Evolutionary conservation across 805 yeast species (phyloP).

Genomic region (Ogataea parapolymorpha): DNA sequence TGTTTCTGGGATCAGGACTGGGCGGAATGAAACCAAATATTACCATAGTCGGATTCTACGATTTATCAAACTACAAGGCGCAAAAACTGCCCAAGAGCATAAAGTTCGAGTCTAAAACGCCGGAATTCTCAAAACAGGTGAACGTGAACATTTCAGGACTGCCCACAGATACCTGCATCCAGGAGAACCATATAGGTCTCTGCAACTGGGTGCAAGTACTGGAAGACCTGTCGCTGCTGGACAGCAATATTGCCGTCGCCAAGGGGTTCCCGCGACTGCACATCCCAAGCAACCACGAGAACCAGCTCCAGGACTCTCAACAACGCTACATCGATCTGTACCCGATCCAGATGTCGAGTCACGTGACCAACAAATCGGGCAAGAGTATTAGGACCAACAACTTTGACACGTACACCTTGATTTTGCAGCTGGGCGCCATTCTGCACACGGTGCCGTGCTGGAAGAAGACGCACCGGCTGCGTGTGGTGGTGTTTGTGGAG

Average conservation of each 20-base stretch:
- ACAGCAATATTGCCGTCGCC: slow-evolving; percentile 90
- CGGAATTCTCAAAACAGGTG: slow-evolving; percentile 26
- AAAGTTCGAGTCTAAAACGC: slow-evolving; percentile 25
- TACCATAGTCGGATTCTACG: slow-evolving; percentile 87
- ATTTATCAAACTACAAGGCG: slow-evolving; percentile 37
- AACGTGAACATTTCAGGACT: slow-evolving; percentile 17
- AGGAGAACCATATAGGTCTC: slow-evolving; percentile 64
- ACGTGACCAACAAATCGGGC: slow-evolving; percentile 56
- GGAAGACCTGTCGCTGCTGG: slow-evolving; percentile 85
- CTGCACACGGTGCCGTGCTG: slow-evolving; percentile 90
- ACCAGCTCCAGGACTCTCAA: slow-evolving; percentile 28
- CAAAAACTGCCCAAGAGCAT: slow-evolving; percentile 19
- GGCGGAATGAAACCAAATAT: slow-evolving; percentile 99
- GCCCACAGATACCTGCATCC: slow-evolving; percentile 69
- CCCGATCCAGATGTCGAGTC: slow-evolving; percentile 96
- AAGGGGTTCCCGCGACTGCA: slow-evolving; percentile 71
- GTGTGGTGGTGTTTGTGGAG: slow-evolving; percentile 92
- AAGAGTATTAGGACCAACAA: slow-evolving; percentile 76
- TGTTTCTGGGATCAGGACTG: slow-evolving; percentile 88
- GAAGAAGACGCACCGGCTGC: slow-evolving; percentile 68
- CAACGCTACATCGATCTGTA: slow-evolving; percentile 77
- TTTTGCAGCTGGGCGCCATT: slow-evolving; percentile 90
- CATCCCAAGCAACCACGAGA: slow-evolving; percentile 51
- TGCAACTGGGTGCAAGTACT: slow-evolving; percentile 89
- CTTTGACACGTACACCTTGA: slow-evolving; percentile 92